Evolutionary conservation across 1,284 basidiomycete species (phyloP).

Genomic region (Xerocomus cyaneibrunnescens): DNA sequence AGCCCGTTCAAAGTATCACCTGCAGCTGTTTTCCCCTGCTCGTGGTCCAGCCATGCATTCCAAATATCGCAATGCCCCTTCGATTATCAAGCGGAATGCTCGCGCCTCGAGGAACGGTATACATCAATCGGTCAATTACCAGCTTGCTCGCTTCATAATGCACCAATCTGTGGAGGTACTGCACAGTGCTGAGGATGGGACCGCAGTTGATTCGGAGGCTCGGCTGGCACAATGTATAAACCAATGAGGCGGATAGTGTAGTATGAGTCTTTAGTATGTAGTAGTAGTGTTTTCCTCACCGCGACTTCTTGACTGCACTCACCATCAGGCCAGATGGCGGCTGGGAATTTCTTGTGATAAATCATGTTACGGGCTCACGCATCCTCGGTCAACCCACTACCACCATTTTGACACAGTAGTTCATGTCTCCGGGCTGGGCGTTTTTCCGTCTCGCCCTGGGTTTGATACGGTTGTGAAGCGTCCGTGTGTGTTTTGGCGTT

Average conservation of each 20-base stretch:
- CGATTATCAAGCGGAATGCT: slow-evolving; percentile 55
- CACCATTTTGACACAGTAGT: slow-evolving; percentile 23
- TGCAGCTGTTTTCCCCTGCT: slow-evolving; percentile 70
- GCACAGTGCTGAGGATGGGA: slow-evolving; percentile 16
- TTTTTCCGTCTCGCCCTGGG: slow-evolving; percentile 20
- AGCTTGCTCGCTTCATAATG: slow-evolving; percentile 37
- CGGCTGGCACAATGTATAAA: slow-evolving; percentile 32
- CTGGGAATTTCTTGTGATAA: slow-evolving; percentile 35
- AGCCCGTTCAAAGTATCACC: slow-evolving; percentile 3
- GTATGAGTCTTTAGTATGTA: background rate
- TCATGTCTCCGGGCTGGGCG: slow-evolving; percentile 23
- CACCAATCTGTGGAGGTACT: slow-evolving; percentile 36
- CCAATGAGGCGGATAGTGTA: slow-evolving; percentile 23
- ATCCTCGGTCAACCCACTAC: slow-evolving; percentile 20
- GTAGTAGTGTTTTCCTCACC: background rate
- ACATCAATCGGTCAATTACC: slow-evolving; percentile 23
- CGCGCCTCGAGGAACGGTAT: slow-evolving; percentile 32
- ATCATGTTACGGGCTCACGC: slow-evolving; percentile 25
- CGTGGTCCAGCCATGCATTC: slow-evolving; percentile 50
- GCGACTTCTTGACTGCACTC: slow-evolving; percentile 10
- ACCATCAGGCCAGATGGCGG: slow-evolving; percentile 7
- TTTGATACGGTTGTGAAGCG: slow-evolving; percentile 35
- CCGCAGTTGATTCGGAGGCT: slow-evolving; percentile 16
- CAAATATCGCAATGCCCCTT: slow-evolving; percentile 47
- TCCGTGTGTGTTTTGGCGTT: slow-evolving; percentile 31